phyloP scores from a whole-genome alignment of 2,329 filamentous ascomycete species.

The Xylariaceae sp. region DNA sequence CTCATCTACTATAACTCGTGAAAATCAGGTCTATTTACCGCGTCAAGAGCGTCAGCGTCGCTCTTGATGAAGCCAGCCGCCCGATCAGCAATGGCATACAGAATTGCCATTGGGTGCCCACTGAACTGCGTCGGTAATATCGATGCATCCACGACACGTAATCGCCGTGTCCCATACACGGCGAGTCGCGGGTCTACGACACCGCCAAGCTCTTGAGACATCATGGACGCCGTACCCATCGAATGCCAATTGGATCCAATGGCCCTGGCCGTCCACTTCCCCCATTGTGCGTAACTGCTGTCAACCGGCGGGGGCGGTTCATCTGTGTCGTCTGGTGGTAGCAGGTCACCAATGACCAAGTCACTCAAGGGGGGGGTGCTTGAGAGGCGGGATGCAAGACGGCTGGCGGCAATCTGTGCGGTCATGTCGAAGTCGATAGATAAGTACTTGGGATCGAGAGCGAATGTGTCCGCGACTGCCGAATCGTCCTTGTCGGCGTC shows the following conservation, averaged over 20 bases:
- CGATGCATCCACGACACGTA: slow-evolving; percentile 3
- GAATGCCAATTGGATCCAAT: not conserved
- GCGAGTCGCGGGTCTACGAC: not conserved
- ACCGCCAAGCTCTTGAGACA: not conserved
- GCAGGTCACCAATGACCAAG: not conserved
- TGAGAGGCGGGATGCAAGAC: slow-evolving; percentile 23
- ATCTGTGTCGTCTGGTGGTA: slow-evolving; percentile 8
- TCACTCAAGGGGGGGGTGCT: not conserved
- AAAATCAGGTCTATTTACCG: not conserved
- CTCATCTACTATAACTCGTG: not conserved
- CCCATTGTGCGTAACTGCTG: not conserved
- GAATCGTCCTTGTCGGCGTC: not conserved
- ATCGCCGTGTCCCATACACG: not conserved
- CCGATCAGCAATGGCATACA: not conserved
- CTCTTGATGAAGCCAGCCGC: not conserved
- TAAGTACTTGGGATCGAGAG: slow-evolving; percentile 42
- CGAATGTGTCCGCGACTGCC: not conserved
- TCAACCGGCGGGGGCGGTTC: not conserved
- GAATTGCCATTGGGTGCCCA: not conserved
- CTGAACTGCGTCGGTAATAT: not conserved
- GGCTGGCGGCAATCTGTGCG: slow-evolving; percentile 33
- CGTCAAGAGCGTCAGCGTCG: not conserved
- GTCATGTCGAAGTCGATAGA: slow-evolving; percentile 37
- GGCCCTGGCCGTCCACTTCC: not conserved
- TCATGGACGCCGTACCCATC: not conserved